These are phyloP conservation scores for Themeda triandra DNA, from an alignment of 176 grass and related monocot genomes.

Conservation along the genomic window DNA sequence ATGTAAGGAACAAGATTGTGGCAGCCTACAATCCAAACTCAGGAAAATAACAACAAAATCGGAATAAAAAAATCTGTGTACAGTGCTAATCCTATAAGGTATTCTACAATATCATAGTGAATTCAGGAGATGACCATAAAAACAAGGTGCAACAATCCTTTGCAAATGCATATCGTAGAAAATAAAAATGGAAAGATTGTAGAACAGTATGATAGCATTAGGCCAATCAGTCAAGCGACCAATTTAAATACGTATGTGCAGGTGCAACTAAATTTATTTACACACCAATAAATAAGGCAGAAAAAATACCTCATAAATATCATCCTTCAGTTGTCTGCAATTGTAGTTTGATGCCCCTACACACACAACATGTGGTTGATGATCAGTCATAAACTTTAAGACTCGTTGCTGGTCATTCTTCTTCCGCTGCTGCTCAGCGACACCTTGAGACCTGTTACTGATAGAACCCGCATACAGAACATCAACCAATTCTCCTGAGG, in stretches of 20 bases:
- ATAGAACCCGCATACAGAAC: constrained; percentile 93
- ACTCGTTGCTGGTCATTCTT: constrained; percentile 90
- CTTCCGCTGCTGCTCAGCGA: constrained; percentile 79
- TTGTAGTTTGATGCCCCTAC: constrained; percentile 84
- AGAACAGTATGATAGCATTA: background rate
- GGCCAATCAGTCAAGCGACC: background rate
- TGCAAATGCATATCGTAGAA: background rate
- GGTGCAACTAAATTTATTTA: background rate
- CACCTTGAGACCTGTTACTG: constrained; percentile 76
- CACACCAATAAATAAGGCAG: background rate
- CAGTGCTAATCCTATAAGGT: background rate
- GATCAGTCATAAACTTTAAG: constrained; percentile 89
- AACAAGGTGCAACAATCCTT: background rate
- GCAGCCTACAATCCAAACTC: background rate
- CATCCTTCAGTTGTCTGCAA: constrained; percentile 95
- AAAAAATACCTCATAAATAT: constrained; percentile 89
- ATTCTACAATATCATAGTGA: too few relatives aligned
- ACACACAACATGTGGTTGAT: constrained; percentile 86
- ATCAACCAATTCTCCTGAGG: constrained; percentile 93
- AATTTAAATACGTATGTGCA: background rate
- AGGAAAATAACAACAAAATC: background rate
- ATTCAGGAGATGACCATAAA: background rate
- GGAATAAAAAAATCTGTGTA: background rate
- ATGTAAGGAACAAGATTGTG: background rate
- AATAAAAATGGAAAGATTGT: background rate